phyloP scores from a whole-genome alignment of 768 basidiomycete species.

The Xerocomellus chrysenteron region DNA sequence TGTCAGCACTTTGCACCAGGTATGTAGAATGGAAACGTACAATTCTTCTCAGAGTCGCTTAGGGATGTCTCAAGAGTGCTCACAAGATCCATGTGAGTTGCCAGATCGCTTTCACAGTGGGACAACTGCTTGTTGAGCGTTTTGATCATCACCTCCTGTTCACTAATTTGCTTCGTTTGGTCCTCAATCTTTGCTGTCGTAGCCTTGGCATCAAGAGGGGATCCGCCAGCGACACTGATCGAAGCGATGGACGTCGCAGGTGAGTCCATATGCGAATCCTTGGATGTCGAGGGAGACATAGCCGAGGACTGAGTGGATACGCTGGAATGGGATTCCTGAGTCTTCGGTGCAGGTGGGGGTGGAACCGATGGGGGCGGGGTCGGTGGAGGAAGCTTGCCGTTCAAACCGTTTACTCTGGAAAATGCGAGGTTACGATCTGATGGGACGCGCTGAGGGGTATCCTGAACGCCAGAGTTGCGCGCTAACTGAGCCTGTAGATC shows the following conservation, averaged over 20 bases:
- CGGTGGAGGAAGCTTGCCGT: constrained; percentile 80
- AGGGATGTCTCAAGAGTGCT: constrained; percentile 80
- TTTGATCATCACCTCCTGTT: constrained; percentile 90
- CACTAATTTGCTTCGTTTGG: constrained; percentile 72
- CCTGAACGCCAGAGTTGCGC: constrained; percentile 45
- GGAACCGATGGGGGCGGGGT: constrained; percentile 80
- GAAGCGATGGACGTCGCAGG: constrained; percentile 60
- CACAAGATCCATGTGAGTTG: constrained; percentile 90
- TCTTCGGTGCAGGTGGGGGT: constrained; percentile 75
- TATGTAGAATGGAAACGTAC: constrained; percentile 47
- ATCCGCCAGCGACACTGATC: constrained; percentile 34
- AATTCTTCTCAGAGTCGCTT: constrained; percentile 89
- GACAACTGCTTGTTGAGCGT: constrained; percentile 90
- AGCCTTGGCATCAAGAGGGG: constrained; percentile 53
- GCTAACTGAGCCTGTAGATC: constrained; percentile 76
- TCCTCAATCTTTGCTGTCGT: constrained; percentile 60
- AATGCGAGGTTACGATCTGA: constrained; percentile 55
- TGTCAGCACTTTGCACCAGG: constrained; percentile 4
- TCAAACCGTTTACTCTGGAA: constrained; percentile 57
- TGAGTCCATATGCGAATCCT: constrained; percentile 70
- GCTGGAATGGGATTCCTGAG: constrained; percentile 51
- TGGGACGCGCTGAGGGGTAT: constrained; percentile 49
- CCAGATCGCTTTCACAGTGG: constrained; percentile 91
- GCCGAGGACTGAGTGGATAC: constrained; percentile 63
- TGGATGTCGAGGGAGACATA: constrained; percentile 56